Percentiles rank a stretch among this genome's conserved stretches.
Conservation (phyloP, 345 rosid genomes). For the Gynandropsis gynandra region DNA sequence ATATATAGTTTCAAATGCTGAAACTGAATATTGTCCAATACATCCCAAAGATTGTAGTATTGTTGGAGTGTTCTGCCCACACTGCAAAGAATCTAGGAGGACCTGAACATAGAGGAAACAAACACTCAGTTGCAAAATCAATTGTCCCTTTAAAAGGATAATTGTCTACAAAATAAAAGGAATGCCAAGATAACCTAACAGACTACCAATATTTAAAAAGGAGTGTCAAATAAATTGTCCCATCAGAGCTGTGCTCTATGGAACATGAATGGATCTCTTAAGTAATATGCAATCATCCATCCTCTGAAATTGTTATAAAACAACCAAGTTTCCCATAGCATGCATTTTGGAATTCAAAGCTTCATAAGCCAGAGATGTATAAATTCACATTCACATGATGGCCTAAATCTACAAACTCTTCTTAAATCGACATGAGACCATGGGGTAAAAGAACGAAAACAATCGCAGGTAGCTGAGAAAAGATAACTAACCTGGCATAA, state of each 20-base stretch:
- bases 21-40: slow-evolving; percentile 56
- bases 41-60: slow-evolving; percentile 86
- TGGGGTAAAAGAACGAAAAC: neutral
- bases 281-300: no score
- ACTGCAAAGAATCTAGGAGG: slow-evolving; percentile 52
- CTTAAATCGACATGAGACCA: slow-evolving; percentile 10
- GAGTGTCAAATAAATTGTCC: no score
- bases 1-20: slow-evolving; percentile 46
- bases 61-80: slow-evolving; percentile 60
- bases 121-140: slow-evolving; percentile 13
- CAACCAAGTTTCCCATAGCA: no score
- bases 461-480: slow-evolving; percentile 5
- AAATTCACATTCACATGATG: slow-evolving; percentile 10
- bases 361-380: no score
- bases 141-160: slow-evolving; percentile 11
- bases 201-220: no score
- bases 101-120: slow-evolving; percentile 37
- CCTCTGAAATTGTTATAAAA: no score
- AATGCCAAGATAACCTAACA: neutral
- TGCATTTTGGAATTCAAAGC: no score
- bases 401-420: slow-evolving; percentile 9
- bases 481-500: slow-evolving; percentile 58
- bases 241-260: no score
- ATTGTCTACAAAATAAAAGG: slow-evolving; percentile 1
- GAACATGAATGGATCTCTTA: no score